Evolutionary conservation across 257 asterid genomes (phyloP), one percentile per base, ranked within the genome.

Genomic region (Sherardia arvensis): DNA sequence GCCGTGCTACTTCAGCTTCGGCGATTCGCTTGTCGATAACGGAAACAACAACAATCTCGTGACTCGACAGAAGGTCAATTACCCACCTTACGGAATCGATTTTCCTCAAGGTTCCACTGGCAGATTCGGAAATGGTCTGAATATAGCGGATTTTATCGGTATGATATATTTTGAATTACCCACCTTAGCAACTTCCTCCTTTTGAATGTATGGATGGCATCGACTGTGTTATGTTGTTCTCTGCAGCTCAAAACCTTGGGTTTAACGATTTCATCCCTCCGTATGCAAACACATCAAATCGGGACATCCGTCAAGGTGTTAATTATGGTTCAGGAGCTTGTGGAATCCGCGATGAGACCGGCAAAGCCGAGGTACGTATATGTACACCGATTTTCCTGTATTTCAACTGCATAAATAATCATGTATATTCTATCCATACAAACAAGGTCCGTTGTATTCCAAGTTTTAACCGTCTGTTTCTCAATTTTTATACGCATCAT

Each of bases 281-380:
- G 0, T 81, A 26, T 65, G 86, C 65, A 34, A 66, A 64, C 0
- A 68, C 85, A 32, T 40, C 9, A 23, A 85, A 72, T 10, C 28
- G 38, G 20, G 68, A 54, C 0, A 12, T 80, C 54, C 48, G 74
- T 4, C 29, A 27, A 29, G 97, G 97, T 1, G 71, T 87, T 12
- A 87, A 87, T 62, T 84, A 89, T 70, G 95, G 85, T 8, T 89
- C 95, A 0, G 95, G 88, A 5, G 78, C 38, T 8, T 77, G 83
- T 4, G 94, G 97, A 69, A 85, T 87, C 36, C 92, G 72, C 8
- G 77, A 76, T 0, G 70, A 32, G 3, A 56, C 87, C 0, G 90
- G 94, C 30, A 53, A 22, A 20, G 15, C 27, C 27, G 28, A 23
- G 58, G 28, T 21, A 49, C 1, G 12, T 22, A n/a, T n/a, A n/a